Percentiles rank a stretch among this genome's conserved stretches.
phyloP scores from a whole-genome alignment of 345 rosid species.

The Camelina neglecta region DNA sequence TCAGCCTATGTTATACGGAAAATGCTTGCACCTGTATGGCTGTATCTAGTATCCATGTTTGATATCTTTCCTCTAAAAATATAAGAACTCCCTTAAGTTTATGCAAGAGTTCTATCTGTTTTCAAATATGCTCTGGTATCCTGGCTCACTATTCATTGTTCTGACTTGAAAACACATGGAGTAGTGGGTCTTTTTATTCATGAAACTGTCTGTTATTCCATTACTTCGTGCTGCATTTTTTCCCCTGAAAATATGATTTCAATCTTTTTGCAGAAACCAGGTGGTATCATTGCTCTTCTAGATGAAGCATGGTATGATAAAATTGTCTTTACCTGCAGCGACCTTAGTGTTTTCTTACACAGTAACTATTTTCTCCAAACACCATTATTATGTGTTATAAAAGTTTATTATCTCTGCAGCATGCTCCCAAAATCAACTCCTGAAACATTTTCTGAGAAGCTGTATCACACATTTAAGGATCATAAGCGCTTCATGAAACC shows the following conservation, averaged over 20 bases:
- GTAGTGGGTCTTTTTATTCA: background rate
- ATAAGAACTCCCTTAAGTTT: constrained; percentile 8
- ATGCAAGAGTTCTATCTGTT: constrained; percentile 19
- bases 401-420: constrained; percentile 51
- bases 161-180: constrained; percentile 20
- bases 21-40: background rate
- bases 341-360: constrained; percentile 18
- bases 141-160: constrained; percentile 22
- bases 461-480: constrained; percentile 78
- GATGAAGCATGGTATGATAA: constrained; percentile 88
- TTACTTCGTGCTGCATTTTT: constrained; percentile 16
- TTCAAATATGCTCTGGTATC: constrained; percentile 27
- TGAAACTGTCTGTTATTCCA: constrained; percentile 8
- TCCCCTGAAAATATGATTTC: constrained; percentile 7
- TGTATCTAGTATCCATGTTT: background rate
- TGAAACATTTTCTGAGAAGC: constrained; percentile 87
- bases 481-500: constrained; percentile 83
- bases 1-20: constrained; percentile 7
- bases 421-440: constrained; percentile 93
- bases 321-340: constrained; percentile 25
- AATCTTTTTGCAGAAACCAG: constrained; percentile 76
- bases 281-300: constrained; percentile 86
- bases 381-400: constrained; percentile 31
- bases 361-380: constrained; percentile 24
- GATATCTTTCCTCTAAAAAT: constrained; percentile 23